phyloP scores from a whole-genome alignment of 1,139 yeast genomes.

The Pichia sp. region DNA sequence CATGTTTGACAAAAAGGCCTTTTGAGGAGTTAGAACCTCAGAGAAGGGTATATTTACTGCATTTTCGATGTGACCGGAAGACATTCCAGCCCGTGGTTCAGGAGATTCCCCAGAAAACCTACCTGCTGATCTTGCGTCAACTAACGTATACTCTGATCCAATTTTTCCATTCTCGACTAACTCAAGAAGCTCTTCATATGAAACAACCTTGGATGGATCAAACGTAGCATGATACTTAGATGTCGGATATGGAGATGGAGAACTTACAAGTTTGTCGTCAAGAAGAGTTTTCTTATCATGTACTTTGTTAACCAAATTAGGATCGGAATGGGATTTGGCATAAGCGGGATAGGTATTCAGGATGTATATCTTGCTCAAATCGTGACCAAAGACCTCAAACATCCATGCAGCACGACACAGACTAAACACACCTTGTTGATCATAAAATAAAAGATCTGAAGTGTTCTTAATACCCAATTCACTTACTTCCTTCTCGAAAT shows the following conservation, averaged over 20 bases:
- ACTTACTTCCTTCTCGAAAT: slow-evolving; percentile 52
- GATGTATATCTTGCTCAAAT: slow-evolving; percentile 48
- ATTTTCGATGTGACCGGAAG: slow-evolving; percentile 88
- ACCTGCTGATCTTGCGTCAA: slow-evolving; percentile 78
- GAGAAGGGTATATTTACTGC: slow-evolving; percentile 73
- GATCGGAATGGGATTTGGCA: slow-evolving; percentile 28
- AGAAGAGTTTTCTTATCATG: slow-evolving; percentile 21
- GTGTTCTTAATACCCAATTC: slow-evolving; percentile 42
- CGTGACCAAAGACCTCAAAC: slow-evolving; percentile 71
- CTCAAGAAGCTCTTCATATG: slow-evolving; percentile 57
- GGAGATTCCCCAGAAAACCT: slow-evolving; percentile 76
- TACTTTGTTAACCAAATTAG: slow-evolving; percentile 31
- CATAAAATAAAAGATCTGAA: slow-evolving; percentile 78
- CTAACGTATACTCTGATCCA: slow-evolving; percentile 46
- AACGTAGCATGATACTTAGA: slow-evolving; percentile 40
- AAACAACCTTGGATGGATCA: slow-evolving; percentile 47
- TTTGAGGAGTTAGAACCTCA: slow-evolving; percentile 49
- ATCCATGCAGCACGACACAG: slow-evolving; percentile 94
- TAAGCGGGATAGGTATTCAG: slow-evolving; percentile 67
- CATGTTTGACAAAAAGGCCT: slow-evolving; percentile 46
- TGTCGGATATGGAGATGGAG: slow-evolving; percentile 26
- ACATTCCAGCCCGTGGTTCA: slow-evolving; percentile 83
- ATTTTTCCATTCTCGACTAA: slow-evolving; percentile 50
- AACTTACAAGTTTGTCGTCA: slow-evolving; percentile 25
- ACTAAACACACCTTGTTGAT: slow-evolving; percentile 76